Conservation (phyloP, 495 filamentous ascomycete genomes). For the Talaromyces nanjingensis region DNA sequence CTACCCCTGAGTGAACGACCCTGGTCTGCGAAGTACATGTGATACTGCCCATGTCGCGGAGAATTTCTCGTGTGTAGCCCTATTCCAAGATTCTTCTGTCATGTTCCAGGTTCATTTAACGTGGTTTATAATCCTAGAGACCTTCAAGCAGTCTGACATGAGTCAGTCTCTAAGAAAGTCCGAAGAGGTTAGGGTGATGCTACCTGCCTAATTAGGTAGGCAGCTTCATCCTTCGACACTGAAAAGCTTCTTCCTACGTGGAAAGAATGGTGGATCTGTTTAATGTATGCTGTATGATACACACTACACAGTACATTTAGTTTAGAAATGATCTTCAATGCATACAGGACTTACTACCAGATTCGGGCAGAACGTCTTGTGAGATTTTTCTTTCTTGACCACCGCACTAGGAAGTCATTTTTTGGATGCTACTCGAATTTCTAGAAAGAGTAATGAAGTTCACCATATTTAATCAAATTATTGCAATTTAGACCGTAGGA, state of each 20-base stretch:
- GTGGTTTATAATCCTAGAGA: neutral
- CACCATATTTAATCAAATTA: neutral
- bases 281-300: neutral
- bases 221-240: neutral
- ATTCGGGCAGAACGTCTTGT: neutral
- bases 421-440: neutral
- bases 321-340: neutral
- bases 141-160: neutral
- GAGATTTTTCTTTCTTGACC: neutral
- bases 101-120: neutral
- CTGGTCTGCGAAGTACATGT: neutral
- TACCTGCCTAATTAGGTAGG: neutral
- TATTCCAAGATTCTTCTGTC: neutral
- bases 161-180: neutral
- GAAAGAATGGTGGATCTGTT: neutral
- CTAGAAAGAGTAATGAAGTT: neutral
- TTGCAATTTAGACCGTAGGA: neutral
- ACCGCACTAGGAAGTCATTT: neutral
- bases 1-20: neutral
- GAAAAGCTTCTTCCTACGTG: neutral
- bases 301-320: neutral
- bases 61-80: neutral
- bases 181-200: neutral
- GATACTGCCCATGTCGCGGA: neutral
- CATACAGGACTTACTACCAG: neutral